Base-by-base conservation (phyloP, 371 early-diverging fungal species). In the Apophysomyces ossiformis region DNA sequence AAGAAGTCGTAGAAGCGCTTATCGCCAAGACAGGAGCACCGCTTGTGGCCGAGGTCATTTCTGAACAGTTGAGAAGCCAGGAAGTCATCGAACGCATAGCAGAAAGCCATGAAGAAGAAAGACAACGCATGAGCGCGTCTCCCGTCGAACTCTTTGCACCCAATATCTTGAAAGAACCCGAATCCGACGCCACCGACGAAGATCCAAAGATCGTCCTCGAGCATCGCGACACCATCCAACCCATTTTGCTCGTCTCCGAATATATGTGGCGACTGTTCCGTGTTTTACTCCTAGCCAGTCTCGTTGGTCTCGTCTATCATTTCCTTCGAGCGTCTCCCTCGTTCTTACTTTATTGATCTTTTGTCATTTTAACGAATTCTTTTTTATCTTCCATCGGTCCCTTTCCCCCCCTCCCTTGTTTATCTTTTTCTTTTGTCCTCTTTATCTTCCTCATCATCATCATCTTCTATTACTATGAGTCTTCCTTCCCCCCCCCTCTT, bases 1-100 rank as follows among this genome's bases (percentile, higher is more conserved):
- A 77, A 35, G 82, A 82, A 70, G 70, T 82, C 9, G 66, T 82
- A 11, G 82, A 82, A 63, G 76, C 76, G 1, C 16, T 82, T 4
- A 75, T 79, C 61, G 78, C 77, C 0, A 71, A 77, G 21, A 72
- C 74, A 11, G 82, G 82, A 0, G 82, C 79, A 57, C 78, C 82
- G 0, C 60, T 74, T 5, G 72, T 82, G n/a, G 74, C 76, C 11
- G 79, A 76, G 46, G 76, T 72, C 4, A 77, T 82, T 64, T 73
- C 77, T 26, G 82, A 79, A 35, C 82, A 82, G 58, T 38, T 77
- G 9, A 68, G 72, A 9, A 72, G 78, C 47, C 82, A 82, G 36
- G 82, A 82, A 45, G 72, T 82, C 6, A 82, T 82, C 60, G 82
- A 82, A 56, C 60, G 66, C 15, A 43, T 69, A 18, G 82, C 82